Conservation (phyloP, 148 eudicot genomes). For the Fallopia convolvulus region DNA sequence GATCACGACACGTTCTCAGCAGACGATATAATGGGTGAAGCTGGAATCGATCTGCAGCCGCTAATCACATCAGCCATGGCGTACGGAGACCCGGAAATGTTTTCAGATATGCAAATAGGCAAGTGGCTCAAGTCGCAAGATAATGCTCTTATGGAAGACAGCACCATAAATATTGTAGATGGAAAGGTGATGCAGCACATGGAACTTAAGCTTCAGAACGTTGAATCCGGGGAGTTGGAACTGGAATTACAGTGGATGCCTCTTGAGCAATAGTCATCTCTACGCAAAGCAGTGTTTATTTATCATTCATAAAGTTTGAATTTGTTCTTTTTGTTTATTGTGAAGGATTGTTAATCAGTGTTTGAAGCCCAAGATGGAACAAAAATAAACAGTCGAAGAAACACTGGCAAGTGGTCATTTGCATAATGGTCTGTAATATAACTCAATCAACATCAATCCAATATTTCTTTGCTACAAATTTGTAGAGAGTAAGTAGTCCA, state of each 20-base stretch:
- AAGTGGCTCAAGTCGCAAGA: conserved; percentile 84
- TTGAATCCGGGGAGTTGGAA: conserved; percentile 70
- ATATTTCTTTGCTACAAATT: background rate
- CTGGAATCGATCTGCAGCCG: conserved; percentile 84
- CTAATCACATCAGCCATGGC: conserved; percentile 89
- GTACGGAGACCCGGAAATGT: conserved; percentile 69
- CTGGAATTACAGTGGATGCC: conserved; percentile 84
- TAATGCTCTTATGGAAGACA: conserved; percentile 69
- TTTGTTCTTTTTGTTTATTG: background rate
- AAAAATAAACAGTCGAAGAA: background rate
- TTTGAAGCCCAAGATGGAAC: background rate
- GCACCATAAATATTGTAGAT: conserved; percentile 60
- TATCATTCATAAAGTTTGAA: background rate
- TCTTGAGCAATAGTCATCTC: conserved; percentile 41
- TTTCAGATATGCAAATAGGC: conserved; percentile 86
- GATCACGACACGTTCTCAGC: conserved; percentile 92
- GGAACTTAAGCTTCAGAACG: conserved; percentile 81
- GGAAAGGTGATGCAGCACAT: conserved; percentile 65
- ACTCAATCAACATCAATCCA: background rate
- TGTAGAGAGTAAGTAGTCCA: too few relatives aligned
- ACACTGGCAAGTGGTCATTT: background rate
- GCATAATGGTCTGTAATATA: background rate
- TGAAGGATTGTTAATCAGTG: background rate
- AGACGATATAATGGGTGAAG: conserved; percentile 96
- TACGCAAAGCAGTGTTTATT: background rate